Evolutionary conservation across 768 basidiomycete species (phyloP), one percentile per base, ranked within the genome.

Genomic region (Lentinus brumalis): DNA sequence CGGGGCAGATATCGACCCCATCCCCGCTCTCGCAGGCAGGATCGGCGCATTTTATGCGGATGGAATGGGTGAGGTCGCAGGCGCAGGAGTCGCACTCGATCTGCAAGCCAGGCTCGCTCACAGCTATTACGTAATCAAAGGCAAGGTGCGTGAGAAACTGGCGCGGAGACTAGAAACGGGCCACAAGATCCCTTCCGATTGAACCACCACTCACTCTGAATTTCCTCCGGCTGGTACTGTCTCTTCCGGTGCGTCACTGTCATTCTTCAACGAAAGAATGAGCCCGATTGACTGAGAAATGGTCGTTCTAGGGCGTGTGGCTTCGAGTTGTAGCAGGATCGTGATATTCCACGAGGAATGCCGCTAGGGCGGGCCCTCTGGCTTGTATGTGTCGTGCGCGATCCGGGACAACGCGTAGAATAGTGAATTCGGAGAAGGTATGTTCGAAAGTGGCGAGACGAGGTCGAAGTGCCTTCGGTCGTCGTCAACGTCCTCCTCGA

Each of bases 21-120:
- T 88, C 85, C 29, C 85, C 82, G 3, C 84, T 83, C 53, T 86
- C 88, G 56, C 91, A 94, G 42, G 76, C 78, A 5, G 85, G 82
- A 74, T 92, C 91, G 35, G 96, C 96, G 72, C 96, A 99, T 75
- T 96, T 95, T 71, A 99, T 94, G 63, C 96, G 90, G 63, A 97
- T 86, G n/a, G 92, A 92, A 72, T 98, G 94, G 3, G 97, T 98
- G 66, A 98, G 83, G 76, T 98, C 94, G 75, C 86, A 84, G 63
- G 78, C 78, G 75, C 96, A 96, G 14, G 85, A 76, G 72, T 95
- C 94, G 78, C 94, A 96, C 65, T 88, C 83, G 66, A 91, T 90
- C 70, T 92, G 87, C 39, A 89, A 79, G 60, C 91, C 92, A 15
- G 92, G 91, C 65, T 94, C 92, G 69, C 85, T 90, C 56, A 91